Evolutionary conservation across 371 early-diverging fungal genomes (phyloP).

Genomic region (Mucor indicus): DNA sequence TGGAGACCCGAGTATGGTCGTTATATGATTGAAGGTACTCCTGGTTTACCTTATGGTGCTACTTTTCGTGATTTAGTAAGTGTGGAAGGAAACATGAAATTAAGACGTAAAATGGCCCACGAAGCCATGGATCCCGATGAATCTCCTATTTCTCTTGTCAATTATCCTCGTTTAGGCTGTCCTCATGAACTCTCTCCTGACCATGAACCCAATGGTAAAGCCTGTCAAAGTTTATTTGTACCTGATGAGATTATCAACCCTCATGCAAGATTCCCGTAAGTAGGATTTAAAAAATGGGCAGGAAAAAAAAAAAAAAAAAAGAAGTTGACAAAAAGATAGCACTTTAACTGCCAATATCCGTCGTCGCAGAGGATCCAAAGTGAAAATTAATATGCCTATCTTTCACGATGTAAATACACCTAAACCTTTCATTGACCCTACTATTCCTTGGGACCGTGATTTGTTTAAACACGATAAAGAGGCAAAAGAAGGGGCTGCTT

Average conservation of each 20-base stretch:
- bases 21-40: constrained; percentile 95
- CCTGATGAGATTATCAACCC: constrained; percentile 94
- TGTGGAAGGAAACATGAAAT: constrained; percentile 90
- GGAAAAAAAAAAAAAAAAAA: no score
- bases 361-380: constrained; percentile 88
- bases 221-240: constrained; percentile 83
- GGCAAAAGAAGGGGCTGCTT: constrained; percentile 73
- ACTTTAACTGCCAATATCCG: constrained; percentile 95
- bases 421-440: constrained; percentile 86
- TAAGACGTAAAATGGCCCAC: constrained; percentile 72
- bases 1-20: constrained; percentile 98
- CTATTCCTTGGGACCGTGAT: constrained; percentile 65
- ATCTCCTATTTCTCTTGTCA: constrained; percentile 76
- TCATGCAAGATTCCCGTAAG: constrained; percentile 92
- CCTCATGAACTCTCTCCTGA: constrained; percentile 71
- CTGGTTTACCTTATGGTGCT: constrained; percentile 89
- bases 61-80: constrained; percentile 75
- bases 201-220: constrained; percentile 64
- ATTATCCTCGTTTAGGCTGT: constrained; percentile 89
- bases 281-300: no score
- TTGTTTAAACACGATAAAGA: constrained; percentile 63
- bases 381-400: constrained; percentile 87
- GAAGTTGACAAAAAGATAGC: no score
- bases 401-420: constrained; percentile 85
- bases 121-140: constrained; percentile 71